Evolutionary conservation across 73 alveolate genomes (phyloP), one percentile per base, ranked within the genome.

Genomic region (Vitrella brassicaformis): DNA sequence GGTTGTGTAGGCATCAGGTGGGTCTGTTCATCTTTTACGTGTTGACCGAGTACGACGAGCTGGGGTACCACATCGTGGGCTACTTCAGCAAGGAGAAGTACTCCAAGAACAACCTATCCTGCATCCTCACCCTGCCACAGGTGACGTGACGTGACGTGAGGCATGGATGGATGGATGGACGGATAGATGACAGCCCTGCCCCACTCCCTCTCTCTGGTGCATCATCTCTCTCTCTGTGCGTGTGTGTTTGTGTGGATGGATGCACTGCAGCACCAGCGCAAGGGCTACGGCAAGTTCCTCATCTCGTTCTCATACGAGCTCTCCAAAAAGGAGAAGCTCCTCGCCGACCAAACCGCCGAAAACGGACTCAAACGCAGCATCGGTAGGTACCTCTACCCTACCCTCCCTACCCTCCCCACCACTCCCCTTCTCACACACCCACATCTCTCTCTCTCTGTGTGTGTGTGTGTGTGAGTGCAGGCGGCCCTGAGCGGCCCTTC

Each of bases 401-500:
- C n/a, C n/a, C n/a, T n/a, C n/a, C n/a, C n/a, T n/a, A n/a, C n/a
- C n/a, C n/a, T n/a, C n/a, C n/a, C n/a, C n/a, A n/a, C n/a, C n/a
- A n/a, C n/a, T n/a, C n/a, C n/a, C n/a, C n/a, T n/a, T n/a, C n/a
- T n/a, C n/a, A n/a, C n/a, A n/a, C n/a, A n/a, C n/a, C n/a, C n/a
- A n/a, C n/a, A n/a, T n/a, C n/a, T n/a, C n/a, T n/a, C n/a, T n/a
- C n/a, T n/a, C n/a, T n/a, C n/a, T n/a, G n/a, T n/a, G n/a, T n/a
- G n/a, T n/a, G n/a, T n/a, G n/a, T n/a, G n/a, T n/a, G n/a, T n/a
- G n/a, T n/a, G n/a, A n/a, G n/a, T n/a, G n/a, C n/a, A n/a, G 95
- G 97, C 47, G 87, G 97, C 27, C 97, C 98, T 27, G 98, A 93
- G 80, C 83, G 94, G 28, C 98, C 98, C 0, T 80, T 93, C 27